These are phyloP conservation scores for Cladophialophora chaetospira DNA, from an alignment of 2,329 filamentous ascomycete species.

Conservation along the genomic window DNA sequence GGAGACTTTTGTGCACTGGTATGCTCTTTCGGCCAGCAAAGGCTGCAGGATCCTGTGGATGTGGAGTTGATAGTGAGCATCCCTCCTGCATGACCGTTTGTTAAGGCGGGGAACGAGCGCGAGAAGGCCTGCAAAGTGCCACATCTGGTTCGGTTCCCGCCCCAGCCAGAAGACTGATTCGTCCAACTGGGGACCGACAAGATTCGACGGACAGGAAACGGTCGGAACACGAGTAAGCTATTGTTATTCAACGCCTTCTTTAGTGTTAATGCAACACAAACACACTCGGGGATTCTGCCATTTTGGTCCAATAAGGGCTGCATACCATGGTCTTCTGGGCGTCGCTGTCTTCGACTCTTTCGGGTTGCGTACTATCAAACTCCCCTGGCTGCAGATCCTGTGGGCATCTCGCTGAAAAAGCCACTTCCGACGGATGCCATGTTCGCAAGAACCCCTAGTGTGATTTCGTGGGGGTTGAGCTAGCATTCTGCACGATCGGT, in stretches of 20 bases:
- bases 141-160: slow-evolving; percentile 2
- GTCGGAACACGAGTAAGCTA: slow-evolving; percentile 6
- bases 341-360: neutral
- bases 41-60: no score
- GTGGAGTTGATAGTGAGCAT: no score
- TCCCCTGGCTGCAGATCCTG: slow-evolving; percentile 21
- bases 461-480: neutral
- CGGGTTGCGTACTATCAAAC: slow-evolving; percentile 8
- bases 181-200: neutral
- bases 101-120: slow-evolving; percentile 14
- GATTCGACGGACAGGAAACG: neutral
- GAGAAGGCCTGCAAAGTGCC: neutral
- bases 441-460: neutral
- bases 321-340: neutral
- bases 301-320: slow-evolving; percentile 10
- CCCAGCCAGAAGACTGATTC: slow-evolving; percentile 5
- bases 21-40: no score
- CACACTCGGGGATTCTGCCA: slow-evolving; percentile 6
- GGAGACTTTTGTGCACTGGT: no score
- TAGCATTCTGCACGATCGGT: neutral
- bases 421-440: neutral
- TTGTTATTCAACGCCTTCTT: slow-evolving; percentile 1
- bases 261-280: slow-evolving; percentile 16
- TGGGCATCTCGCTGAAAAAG: neutral
- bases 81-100: slow-evolving; percentile 6